Conservation (phyloP, 345 rosid species). For the Cardamine occulta region DNA sequence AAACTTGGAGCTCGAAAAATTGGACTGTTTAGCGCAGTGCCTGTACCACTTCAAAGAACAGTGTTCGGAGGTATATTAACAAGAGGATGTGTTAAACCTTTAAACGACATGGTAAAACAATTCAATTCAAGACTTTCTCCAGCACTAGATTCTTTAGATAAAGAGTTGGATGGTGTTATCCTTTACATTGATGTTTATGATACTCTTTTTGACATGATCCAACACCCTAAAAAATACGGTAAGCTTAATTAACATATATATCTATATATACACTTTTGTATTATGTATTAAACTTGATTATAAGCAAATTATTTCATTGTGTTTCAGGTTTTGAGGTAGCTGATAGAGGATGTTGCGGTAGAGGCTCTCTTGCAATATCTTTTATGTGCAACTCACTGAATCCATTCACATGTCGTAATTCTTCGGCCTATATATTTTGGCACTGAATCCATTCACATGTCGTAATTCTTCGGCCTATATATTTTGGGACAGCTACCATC, state of each 20-base stretch:
- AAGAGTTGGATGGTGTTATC: conserved; percentile 36
- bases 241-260: too few species aligned
- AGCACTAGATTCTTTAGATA: conserved; percentile 17
- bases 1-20: conserved; percentile 38
- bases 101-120: conserved; percentile 36
- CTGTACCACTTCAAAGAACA: conserved; percentile 39
- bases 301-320: neutral
- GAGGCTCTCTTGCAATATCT: conserved; percentile 52
- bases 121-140: conserved; percentile 38
- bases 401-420: conserved; percentile 48
- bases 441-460: conserved; percentile 44
- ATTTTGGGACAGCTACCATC: conserved; percentile 3
- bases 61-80: conserved; percentile 25
- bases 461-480: conserved; percentile 24
- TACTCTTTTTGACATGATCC: conserved; percentile 51
- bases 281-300: neutral
- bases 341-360: conserved; percentile 64
- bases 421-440: neutral
- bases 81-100: neutral
- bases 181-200: conserved; percentile 54
- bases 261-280: neutral
- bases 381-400: conserved; percentile 49
- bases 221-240: neutral
- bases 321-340: conserved; percentile 51
- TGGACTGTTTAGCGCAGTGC: conserved; percentile 34